Conservation (phyloP, 495 filamentous ascomycete species). For the Neurospora cerealis region DNA sequence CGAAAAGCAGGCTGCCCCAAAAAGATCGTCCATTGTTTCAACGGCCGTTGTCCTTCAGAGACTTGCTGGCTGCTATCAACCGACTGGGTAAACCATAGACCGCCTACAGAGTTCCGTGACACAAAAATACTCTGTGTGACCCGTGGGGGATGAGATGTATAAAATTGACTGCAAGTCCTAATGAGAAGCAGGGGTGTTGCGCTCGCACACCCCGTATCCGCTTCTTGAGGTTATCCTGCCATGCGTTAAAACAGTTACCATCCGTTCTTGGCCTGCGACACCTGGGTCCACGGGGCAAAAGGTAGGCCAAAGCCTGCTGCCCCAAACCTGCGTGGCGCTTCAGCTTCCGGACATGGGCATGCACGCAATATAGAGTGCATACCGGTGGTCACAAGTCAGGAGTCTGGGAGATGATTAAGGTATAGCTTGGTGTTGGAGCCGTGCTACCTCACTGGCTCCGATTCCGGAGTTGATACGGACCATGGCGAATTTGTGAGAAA, state of each 20-base stretch:
- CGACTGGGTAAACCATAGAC: neutral
- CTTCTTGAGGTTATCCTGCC: neutral
- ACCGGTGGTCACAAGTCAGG: neutral
- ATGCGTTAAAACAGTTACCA: neutral
- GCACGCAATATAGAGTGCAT: neutral
- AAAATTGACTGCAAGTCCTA: neutral
- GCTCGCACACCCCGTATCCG: neutral
- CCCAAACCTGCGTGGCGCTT: neutral
- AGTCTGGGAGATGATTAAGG: neutral
- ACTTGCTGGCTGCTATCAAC: conserved; percentile 1
- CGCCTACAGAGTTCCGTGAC: neutral
- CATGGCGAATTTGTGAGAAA: neutral
- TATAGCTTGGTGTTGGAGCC: neutral
- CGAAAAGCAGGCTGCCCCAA: neutral
- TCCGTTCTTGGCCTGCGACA: neutral
- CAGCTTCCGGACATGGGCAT: neutral
- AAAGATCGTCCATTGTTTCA: neutral
- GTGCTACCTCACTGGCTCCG: neutral
- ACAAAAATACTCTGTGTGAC: neutral
- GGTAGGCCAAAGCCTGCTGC: neutral
- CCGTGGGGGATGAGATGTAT: neutral
- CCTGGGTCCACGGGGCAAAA: neutral
- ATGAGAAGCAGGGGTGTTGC: neutral
- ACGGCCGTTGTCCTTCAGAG: conserved; percentile 2
- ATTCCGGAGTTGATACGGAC: neutral